These are phyloP conservation scores for Oidium heveae DNA, from an alignment of 2,329 filamentous ascomycete genomes.

Conservation along the genomic window DNA sequence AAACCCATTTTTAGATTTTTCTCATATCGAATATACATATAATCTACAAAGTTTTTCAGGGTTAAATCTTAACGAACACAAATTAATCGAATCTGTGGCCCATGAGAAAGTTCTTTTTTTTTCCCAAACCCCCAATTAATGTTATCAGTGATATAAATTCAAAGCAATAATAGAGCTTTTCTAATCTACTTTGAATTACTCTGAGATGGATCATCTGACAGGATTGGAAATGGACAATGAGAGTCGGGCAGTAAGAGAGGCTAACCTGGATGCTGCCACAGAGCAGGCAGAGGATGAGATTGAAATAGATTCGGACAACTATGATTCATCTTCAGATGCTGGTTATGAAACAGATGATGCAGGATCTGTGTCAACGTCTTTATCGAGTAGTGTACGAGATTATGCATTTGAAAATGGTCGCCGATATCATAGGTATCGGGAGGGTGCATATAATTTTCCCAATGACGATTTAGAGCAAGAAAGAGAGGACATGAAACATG, in stretches of 20 bases:
- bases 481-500: slow-evolving; percentile 25
- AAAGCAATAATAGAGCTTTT: too few species aligned
- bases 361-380: slow-evolving; percentile 8
- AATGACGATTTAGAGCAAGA: slow-evolving; percentile 35
- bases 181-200: too few species aligned
- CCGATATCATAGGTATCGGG: slow-evolving; percentile 29
- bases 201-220: too few species aligned
- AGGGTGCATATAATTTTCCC: slow-evolving; percentile 30
- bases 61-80: too few species aligned
- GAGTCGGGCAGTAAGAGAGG: slow-evolving; percentile 3
- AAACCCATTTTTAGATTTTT: too few species aligned
- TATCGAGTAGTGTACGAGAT: slow-evolving; percentile 18
- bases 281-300: slow-evolving; percentile 10
- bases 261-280: slow-evolving; percentile 6
- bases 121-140: too few species aligned
- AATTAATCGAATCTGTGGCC: too few species aligned
- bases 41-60: too few species aligned
- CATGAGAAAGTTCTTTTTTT: too few species aligned
- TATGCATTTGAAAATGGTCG: slow-evolving; percentile 32
- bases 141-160: too few species aligned
- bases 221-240: too few species aligned
- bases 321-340: slow-evolving; percentile 6
- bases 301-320: slow-evolving; percentile 8
- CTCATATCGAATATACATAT: too few species aligned
- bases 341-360: slow-evolving; percentile 12